Evolutionary conservation across 2,329 filamentous ascomycete species (phyloP).

Genomic region (Colletotrichum chlorophyti): DNA sequence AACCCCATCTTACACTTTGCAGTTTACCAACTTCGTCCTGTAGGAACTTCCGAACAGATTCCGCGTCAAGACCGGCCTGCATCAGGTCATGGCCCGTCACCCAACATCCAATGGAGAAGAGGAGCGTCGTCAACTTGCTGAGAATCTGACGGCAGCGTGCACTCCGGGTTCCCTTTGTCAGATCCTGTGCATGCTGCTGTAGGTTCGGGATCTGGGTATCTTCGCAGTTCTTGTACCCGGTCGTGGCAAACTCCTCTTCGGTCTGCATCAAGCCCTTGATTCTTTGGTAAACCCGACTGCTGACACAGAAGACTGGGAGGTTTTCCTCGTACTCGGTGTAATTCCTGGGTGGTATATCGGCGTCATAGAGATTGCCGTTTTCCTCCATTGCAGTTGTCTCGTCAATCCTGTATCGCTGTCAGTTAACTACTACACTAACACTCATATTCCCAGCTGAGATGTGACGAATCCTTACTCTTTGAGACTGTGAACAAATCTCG

Average conservation of each 20-base stretch:
- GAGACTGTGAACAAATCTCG: slow-evolving; percentile 33
- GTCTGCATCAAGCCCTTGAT: slow-evolving; percentile 58
- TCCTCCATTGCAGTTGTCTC: not conserved
- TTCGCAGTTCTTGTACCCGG: slow-evolving; percentile 57
- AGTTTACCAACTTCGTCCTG: not conserved
- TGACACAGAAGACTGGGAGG: slow-evolving; percentile 70
- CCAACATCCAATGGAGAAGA: not conserved
- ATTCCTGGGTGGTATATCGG: slow-evolving; percentile 52
- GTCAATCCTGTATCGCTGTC: not conserved
- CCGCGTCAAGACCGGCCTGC: not conserved
- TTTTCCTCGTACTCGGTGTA: slow-evolving; percentile 62
- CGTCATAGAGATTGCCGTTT: no score
- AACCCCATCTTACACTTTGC: not conserved
- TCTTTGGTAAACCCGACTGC: slow-evolving; percentile 67
- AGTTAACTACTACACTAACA: slow-evolving; percentile 65
- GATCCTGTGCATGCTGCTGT: slow-evolving; percentile 50
- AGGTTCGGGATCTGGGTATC: slow-evolving; percentile 67
- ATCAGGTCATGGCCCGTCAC: not conserved
- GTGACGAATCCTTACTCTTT: slow-evolving; percentile 50
- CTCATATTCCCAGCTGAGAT: no score
- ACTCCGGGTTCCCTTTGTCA: not conserved
- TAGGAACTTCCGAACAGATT: not conserved
- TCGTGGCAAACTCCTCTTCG: slow-evolving; percentile 53
- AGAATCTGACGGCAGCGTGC: not conserved
- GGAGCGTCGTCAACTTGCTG: not conserved